Evolutionary conservation across 345 rosid genomes (phyloP).

Genomic region (Litchi chinensis): DNA sequence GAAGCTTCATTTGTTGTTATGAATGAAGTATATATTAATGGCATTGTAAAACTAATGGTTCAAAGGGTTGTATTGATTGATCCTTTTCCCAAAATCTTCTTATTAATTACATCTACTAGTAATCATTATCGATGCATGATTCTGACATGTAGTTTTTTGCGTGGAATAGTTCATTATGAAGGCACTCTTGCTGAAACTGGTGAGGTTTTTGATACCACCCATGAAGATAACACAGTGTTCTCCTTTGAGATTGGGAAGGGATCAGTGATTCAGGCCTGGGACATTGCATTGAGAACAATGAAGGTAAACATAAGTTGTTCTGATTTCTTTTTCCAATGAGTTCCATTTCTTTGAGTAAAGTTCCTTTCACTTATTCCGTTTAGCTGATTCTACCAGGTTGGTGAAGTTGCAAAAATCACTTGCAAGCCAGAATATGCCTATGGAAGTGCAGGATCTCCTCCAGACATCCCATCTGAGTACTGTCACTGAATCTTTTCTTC

Average conservation of each 20-base stretch:
- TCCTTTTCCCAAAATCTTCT: not conserved
- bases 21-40: too few species aligned
- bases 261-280: conserved; percentile 87
- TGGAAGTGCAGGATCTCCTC: conserved; percentile 85
- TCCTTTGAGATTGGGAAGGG: conserved; percentile 90
- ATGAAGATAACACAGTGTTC: conserved; percentile 80
- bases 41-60: not conserved
- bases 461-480: conserved; percentile 89
- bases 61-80: not conserved
- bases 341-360: not conserved
- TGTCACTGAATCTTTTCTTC: conserved; percentile 1
- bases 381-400: conserved; percentile 55
- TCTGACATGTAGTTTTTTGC: conserved; percentile 8
- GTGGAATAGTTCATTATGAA: conserved; percentile 80
- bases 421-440: conserved; percentile 97
- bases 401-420: conserved; percentile 89
- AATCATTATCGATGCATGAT: not conserved
- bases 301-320: conserved; percentile 48
- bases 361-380: not conserved
- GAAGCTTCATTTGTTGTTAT: not conserved
- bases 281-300: conserved; percentile 80
- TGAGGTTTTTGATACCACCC: conserved; percentile 87
- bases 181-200: conserved; percentile 81
- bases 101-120: not conserved
- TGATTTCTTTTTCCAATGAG: not conserved